A percentile compares a stretch with the other conserved stretches of the same genome.
phyloP scores from a whole-genome alignment of 371 early-diverging fungal species.

The Saksenaea vasiformis region DNA sequence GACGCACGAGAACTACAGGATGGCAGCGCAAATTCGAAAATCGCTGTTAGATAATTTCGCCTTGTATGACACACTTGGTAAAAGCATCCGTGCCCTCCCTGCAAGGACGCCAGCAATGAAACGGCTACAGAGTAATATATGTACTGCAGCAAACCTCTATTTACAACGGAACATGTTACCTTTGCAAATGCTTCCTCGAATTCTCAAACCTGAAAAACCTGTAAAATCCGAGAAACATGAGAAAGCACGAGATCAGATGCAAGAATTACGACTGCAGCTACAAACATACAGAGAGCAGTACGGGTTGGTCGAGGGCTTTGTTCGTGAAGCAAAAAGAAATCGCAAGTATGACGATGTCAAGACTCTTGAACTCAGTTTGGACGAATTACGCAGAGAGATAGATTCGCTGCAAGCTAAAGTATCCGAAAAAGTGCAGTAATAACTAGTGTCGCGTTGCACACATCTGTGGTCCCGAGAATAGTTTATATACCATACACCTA shows the following conservation, averaged over 20 bases:
- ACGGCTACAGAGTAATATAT: constrained; percentile 70
- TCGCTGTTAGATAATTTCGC: constrained; percentile 66
- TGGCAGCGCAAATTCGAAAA: constrained; percentile 64
- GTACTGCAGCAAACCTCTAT: constrained; percentile 72
- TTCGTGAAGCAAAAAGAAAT: constrained; percentile 74
- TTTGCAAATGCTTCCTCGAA: constrained; percentile 79
- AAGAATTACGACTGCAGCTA: constrained; percentile 58
- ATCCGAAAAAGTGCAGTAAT: background rate
- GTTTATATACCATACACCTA: no score
- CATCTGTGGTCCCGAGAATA: no score
- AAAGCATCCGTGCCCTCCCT: constrained; percentile 57
- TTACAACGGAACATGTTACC: constrained; percentile 89
- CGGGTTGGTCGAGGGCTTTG: constrained; percentile 63
- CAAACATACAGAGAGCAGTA: constrained; percentile 74
- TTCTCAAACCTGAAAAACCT: constrained; percentile 39
- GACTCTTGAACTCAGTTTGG: constrained; percentile 68
- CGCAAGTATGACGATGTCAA: constrained; percentile 84
- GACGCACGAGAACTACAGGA: constrained; percentile 54
- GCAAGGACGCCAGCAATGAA: constrained; percentile 50
- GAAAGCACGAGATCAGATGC: constrained; percentile 12
- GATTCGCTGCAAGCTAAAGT: constrained; percentile 24
- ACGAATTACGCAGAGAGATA: constrained; percentile 78
- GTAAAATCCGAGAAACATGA: constrained; percentile 9
- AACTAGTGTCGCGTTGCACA: no score
- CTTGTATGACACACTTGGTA: constrained; percentile 63